phyloP scores from a whole-genome alignment of 139 green algal genomes.

The Coccomyxa sp. region DNA sequence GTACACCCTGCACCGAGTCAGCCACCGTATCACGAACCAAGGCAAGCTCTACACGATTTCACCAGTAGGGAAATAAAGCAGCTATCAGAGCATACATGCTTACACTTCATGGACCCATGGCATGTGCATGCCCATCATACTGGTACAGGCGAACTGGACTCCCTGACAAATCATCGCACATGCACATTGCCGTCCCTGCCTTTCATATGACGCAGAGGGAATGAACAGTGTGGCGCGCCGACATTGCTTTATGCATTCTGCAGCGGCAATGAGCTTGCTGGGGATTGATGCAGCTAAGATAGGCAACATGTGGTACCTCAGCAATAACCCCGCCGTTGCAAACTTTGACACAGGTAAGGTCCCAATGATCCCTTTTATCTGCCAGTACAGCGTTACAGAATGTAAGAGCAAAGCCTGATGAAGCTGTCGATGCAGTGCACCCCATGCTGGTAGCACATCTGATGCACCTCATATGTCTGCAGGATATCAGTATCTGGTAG shows the following conservation, averaged over 20 bases:
- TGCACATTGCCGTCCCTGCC: neutral
- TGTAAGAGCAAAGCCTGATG: neutral
- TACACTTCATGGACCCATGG: too few relatives aligned
- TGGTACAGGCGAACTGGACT: too few relatives aligned
- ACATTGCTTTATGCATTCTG: neutral
- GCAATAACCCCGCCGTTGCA: constrained; percentile 17
- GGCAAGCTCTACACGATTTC: neutral
- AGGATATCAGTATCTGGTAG: constrained; percentile 32
- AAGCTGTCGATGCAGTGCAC: neutral
- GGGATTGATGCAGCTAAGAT: constrained; percentile 4
- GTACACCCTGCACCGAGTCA: constrained; percentile 26
- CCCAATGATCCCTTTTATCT: neutral
- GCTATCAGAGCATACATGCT: neutral
- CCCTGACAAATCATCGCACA: too few relatives aligned
- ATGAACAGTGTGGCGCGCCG: too few relatives aligned
- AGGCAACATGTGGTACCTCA: constrained; percentile 36
- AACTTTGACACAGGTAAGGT: constrained; percentile 34
- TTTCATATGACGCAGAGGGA: neutral
- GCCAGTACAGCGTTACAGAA: neutral
- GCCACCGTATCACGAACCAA: constrained; percentile 28
- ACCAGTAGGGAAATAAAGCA: too few relatives aligned
- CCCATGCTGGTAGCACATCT: too few relatives aligned
- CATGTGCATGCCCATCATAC: too few relatives aligned
- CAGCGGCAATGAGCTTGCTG: constrained; percentile 25
- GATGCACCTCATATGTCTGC: neutral